Evolutionary conservation across 805 yeast species (phyloP).

Genomic region (Zygosaccharomyces kombuchaensis): DNA sequence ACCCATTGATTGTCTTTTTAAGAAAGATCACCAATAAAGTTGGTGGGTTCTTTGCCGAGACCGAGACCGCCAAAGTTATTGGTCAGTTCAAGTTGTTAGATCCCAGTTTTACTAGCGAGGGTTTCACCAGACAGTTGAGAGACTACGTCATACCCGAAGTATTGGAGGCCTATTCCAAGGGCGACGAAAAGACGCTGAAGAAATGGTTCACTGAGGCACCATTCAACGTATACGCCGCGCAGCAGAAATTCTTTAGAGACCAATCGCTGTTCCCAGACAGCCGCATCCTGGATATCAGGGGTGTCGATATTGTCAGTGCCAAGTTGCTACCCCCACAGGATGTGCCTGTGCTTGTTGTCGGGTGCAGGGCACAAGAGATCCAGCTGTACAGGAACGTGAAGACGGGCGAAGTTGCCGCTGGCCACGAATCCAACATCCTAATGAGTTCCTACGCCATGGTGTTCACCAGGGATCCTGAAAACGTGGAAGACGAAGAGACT

Average conservation of each 20-base stretch:
- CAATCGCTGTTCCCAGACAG: constrained; percentile 91
- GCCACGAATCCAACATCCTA: constrained; percentile 88
- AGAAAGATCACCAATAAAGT: constrained; percentile 78
- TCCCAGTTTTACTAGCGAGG: constrained; percentile 76
- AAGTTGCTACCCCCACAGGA: constrained; percentile 86
- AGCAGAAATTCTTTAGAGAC: constrained; percentile 85
- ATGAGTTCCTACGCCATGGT: constrained; percentile 96
- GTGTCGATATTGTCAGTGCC: constrained; percentile 86
- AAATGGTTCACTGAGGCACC: constrained; percentile 97
- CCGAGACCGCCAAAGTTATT: constrained; percentile 91
- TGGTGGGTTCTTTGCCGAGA: constrained; percentile 89
- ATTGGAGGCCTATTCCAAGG: constrained; percentile 89
- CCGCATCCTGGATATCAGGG: constrained; percentile 86
- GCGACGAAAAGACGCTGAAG: constrained; percentile 78
- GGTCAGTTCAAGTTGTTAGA: constrained; percentile 84
- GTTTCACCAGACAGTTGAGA: constrained; percentile 76
- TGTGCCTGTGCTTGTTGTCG: constrained; percentile 85
- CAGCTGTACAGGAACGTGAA: constrained; percentile 83
- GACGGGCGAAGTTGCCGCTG: constrained; percentile 94
- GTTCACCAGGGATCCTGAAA: constrained; percentile 86
- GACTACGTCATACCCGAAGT: constrained; percentile 93
- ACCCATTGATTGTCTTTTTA: constrained; percentile 76
- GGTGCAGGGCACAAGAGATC: constrained; percentile 95
- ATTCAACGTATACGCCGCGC: constrained; percentile 87
- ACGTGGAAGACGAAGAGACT: constrained; percentile 82